Base-by-base conservation (phyloP, 192 early-diverging fungal species). In the Entrophospora sp. region DNA sequence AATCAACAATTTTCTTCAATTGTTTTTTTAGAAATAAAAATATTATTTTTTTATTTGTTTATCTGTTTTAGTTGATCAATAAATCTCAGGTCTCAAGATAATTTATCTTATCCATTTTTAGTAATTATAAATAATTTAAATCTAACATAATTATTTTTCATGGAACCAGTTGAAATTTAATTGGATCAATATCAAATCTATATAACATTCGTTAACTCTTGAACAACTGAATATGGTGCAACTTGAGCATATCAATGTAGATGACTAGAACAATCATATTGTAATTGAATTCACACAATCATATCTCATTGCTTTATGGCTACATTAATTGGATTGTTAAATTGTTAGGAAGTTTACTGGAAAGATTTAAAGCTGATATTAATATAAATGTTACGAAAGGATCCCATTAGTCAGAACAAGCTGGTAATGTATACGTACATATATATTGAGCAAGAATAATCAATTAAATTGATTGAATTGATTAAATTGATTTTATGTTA, bases 301-400 rank as follows among this genome's bases (percentile, higher is more conserved):
- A 97, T 99, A 67, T 94, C 95, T 28, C 96, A 99, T 75, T 99
- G 96, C 75, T 95, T 91, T 35, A 99, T 99, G 96, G 94, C 95
- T 10, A 97, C 96, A 8, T 74, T 99, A 43, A 99, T 99, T 73
- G 96, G 96, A 0, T 81, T 97, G 94, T 99, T 9, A 82, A 90
- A 51, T 71, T 99, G 44, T 75, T 99, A 43, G 80, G 94, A 55
- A 85, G 86, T 51, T 74, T 97, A 62, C 94, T 94, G 4, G 86
- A 85, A 36, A 79, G 93, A 32, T 99, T 93, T 81, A 97, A 96
- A 79, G 87, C 96, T 5, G 92, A 94, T 77, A 94, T 98, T 46
- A 78, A n/a, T n/a, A n/a, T n/a, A n/a, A n/a, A 76, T 10, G 91
- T 98, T 27, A 82, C 86, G 20, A 81, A 92, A 67, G 96, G 96